Conservation (phyloP, 108 stramenopile species). For the Mediolabrus comicus region DNA sequence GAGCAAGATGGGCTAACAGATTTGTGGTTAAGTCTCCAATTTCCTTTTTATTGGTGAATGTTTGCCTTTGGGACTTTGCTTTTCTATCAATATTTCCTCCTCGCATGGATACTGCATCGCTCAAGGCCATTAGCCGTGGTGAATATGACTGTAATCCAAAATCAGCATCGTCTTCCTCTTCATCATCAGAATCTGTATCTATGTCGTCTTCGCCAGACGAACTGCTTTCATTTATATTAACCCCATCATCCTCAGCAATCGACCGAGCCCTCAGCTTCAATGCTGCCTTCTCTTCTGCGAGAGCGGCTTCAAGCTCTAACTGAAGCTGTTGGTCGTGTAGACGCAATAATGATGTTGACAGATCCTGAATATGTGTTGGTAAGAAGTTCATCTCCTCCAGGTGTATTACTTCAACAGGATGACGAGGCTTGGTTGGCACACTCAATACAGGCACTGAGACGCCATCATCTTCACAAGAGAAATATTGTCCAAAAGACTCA, state of each 20-base stretch:
- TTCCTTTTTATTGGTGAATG: neutral
- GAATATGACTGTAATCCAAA: slow-evolving; percentile 19
- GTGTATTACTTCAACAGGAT: slow-evolving; percentile 14
- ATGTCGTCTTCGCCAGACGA: neutral
- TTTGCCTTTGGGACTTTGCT: slow-evolving; percentile 5
- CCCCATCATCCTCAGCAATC: slow-evolving; percentile 10
- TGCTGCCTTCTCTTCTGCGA: slow-evolving; percentile 12
- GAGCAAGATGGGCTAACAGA: slow-evolving; percentile 16
- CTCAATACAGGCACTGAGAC: slow-evolving; percentile 67
- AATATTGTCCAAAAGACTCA: slow-evolving; percentile 93
- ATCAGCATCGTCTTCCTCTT: slow-evolving; percentile 26
- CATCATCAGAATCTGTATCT: slow-evolving; percentile 33
- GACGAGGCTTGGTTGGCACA: slow-evolving; percentile 17
- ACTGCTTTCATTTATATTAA: neutral
- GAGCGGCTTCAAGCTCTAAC: slow-evolving; percentile 20
- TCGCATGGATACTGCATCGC: slow-evolving; percentile 16
- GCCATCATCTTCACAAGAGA: slow-evolving; percentile 60
- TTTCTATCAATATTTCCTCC: neutral
- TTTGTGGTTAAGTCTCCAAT: neutral
- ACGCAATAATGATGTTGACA: slow-evolving; percentile 11
- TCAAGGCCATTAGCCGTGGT: slow-evolving; percentile 9
- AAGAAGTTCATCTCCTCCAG: slow-evolving; percentile 17
- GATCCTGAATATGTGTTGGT: neutral
- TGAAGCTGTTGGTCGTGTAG: slow-evolving; percentile 21
- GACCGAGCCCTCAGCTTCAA: slow-evolving; percentile 1